Conservation (phyloP, 2,329 filamentous ascomycete genomes). For the Fusarium humuli region DNA sequence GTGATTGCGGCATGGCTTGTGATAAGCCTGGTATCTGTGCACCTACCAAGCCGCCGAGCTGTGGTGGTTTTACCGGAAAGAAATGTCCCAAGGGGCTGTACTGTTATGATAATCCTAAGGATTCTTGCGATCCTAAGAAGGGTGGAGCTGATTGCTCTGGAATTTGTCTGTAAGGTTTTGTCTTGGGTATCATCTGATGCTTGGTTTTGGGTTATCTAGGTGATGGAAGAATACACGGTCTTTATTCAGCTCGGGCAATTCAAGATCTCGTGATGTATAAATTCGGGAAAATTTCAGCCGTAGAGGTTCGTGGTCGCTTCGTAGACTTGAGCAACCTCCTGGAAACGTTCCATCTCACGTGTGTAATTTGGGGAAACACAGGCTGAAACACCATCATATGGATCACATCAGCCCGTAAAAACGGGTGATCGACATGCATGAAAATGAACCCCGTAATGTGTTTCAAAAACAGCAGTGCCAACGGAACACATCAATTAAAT, state of each 20-base stretch:
- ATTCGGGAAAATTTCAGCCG: accelerated
- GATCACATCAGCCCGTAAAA: not conserved
- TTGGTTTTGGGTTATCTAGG: not conserved
- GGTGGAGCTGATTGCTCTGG: slow-evolving; percentile 50
- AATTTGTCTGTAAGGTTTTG: slow-evolving; percentile 45
- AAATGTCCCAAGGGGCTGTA: slow-evolving; percentile 45
- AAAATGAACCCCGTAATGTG: slow-evolving; percentile 10
- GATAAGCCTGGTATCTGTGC: slow-evolving; percentile 52
- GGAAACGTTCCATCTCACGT: not conserved
- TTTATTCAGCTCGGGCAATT: not conserved
- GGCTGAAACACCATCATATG: slow-evolving; percentile 3
- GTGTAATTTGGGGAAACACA: not conserved
- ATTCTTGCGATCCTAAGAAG: slow-evolving; percentile 45
- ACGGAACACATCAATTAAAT: not conserved
- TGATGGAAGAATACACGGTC: not conserved
- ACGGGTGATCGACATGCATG: slow-evolving; percentile 25
- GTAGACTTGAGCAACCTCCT: accelerated
- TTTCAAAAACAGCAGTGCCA: slow-evolving; percentile 15
- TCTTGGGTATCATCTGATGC: not conserved
- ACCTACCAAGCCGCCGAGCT: slow-evolving; percentile 34
- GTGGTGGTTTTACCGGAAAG: slow-evolving; percentile 45
- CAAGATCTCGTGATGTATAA: not conserved
- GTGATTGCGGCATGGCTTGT: slow-evolving; percentile 51
- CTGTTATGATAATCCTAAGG: slow-evolving; percentile 49
- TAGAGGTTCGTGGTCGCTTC: not conserved